Base-by-base conservation (phyloP, 495 filamentous ascomycete genomes). In the Podospora comata region DNA sequence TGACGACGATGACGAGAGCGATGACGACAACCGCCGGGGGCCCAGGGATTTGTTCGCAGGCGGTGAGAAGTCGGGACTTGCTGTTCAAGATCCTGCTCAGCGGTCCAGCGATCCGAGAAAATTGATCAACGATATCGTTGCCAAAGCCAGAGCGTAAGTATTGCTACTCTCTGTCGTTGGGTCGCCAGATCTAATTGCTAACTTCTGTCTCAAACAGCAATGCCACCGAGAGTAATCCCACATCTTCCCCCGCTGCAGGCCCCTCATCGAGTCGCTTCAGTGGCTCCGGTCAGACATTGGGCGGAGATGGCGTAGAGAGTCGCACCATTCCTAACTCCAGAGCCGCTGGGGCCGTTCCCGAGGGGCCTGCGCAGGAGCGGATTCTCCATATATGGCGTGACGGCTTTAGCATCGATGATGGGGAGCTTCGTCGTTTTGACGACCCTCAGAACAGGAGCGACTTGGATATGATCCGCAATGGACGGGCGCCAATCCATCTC, bases 321-420 rank as follows among this genome's bases (percentile, higher is more conserved):
- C 83, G 88, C 60, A 79, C 86, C 19, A 87, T 98, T 65, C 88
- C 89, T 19, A 86, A 91, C 67, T 87, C 92, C 53, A 78, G 75
- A 30, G 83, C 82, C 5, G 85, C 71, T 3, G 68, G 72, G 0
- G 54, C 70, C 1, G 34, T 63, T 19, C 64, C 39, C 34, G 74
- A 67, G 13, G 86, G 87, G 15, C 84, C 86, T 13, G 71, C 75
- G 23, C 79, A 84, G 32, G 77, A 82, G 55, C 87, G 93, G 54
- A 87, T 86, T 19, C 84, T 99, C 54, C 93, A 97, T 72, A 89
- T 99, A 68, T 99, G 95, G 95, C 81, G 85, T 16, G 91, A 99
- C 78, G 95, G 95, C 2, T 97, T 98, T 74, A 97, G 92, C 59
- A 89, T 99, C 48, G 96, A 97, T 70, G 94, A 98, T 73, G 95